Base-by-base conservation (phyloP, 116 monocot species). In the Posidonia oceanica region DNA sequence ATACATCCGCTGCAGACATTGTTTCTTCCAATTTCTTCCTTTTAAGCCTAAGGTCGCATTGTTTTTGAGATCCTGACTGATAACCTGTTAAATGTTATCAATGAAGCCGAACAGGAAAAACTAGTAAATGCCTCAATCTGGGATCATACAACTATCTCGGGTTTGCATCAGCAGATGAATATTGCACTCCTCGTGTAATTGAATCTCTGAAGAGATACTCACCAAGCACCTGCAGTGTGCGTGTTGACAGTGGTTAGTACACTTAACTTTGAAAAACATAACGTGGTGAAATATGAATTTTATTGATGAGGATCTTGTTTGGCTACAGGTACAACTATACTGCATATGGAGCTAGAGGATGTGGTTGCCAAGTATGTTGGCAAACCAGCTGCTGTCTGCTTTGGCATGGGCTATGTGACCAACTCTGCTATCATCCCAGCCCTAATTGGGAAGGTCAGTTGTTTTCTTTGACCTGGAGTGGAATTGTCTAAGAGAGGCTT, bases 111-210 rank as follows among this genome's bases (percentile, higher is more conserved):
- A 88, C 91, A 64, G 74, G 75, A 52, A 85, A 83, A 42, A 80
- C 80, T 15, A 79, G 58, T 22, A 84, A 69, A 72, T 93, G 88
- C 70, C 80, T 99, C 12, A 99, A 99, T 64, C 75, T 99, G 42
- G 98, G 98, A 69, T 99, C 98, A 41, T 99, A 93, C 69, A 99
- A 93, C 71, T 99, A 99, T 75, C 86, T 99, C 40, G 98, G 98
- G 11, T 99, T 99, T 83, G 93, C 98, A 4, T 87, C 93, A 14
- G 79, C 90, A 21, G 98, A 99, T 84, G 93, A 93, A 72, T 93
- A 88, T 74, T 99, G 98, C 79, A 99, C 90, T 6, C 98, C 98
- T 36, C 87, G 73, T 70, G 98, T 88, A 52, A 86, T 93, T 16
- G 86, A 99, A 54, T 84, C 90, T 15, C 59, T 99, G 54, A 99